A percentile compares a stretch with the other conserved stretches of the same genome.
Conservation (phyloP, 2,329 filamentous ascomycete species). For the Mycogone perniciosa region DNA sequence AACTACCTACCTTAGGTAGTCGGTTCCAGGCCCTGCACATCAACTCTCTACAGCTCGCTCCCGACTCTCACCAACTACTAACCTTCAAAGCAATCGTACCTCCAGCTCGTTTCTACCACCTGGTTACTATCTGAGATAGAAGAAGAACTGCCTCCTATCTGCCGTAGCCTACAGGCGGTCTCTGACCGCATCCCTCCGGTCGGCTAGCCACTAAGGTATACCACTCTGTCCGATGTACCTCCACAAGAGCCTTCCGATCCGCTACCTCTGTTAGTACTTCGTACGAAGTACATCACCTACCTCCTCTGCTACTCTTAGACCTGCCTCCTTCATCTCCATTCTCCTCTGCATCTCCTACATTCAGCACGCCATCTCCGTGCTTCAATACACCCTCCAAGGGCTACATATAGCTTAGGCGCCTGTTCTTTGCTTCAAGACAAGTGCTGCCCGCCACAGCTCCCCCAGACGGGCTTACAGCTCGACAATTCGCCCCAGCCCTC, state of each 20-base stretch:
- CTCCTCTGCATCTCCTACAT: not conserved
- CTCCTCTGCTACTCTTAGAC: not conserved
- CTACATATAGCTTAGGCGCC: not conserved
- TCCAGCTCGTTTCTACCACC: no score
- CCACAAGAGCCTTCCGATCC: not conserved
- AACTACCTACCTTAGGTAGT: not conserved
- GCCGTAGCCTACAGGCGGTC: not conserved
- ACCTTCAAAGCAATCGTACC: no score
- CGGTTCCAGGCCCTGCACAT: no score
- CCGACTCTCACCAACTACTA: no score
- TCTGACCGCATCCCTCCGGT: not conserved
- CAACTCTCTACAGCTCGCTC: no score
- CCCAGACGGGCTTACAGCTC: slow-evolving; percentile 7
- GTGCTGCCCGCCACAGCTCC: not conserved
- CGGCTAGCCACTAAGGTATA: not conserved
- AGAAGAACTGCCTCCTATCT: not conserved
- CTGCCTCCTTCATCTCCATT: not conserved
- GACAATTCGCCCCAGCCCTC: slow-evolving; percentile 12
- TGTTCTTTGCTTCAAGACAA: not conserved
- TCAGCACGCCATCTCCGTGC: not conserved
- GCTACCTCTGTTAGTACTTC: not conserved
- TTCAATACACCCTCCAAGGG: not conserved
- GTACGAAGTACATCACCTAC: not conserved
- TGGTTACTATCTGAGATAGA: no score
- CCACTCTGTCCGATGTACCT: not conserved